Base-by-base conservation (phyloP, 2,329 filamentous ascomycete species). In the Talaromyces rugulosus region DNA sequence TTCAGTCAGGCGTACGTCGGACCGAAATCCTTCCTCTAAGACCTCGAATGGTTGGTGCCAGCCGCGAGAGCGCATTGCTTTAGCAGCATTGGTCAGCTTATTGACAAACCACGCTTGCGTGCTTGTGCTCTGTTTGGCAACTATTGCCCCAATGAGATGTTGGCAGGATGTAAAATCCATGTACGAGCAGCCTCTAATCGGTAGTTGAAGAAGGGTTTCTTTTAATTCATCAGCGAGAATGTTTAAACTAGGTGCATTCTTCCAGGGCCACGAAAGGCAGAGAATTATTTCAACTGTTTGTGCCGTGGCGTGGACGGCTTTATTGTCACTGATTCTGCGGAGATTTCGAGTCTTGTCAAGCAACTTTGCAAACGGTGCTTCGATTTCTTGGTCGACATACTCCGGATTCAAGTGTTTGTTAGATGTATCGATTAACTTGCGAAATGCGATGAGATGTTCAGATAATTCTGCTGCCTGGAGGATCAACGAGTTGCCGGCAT, bases 131-230 rank as follows among this genome's bases (percentile, higher is more conserved):
- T 63, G 27, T 4, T 63, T 58, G 11, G 69, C 64, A 36, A 66
- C 65, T 8, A 71, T 58, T 9, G 69, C 67, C 18, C 69, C 68
- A 23, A 71, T 44, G 54, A 71, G 66, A 52, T 68, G 56, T 18
- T 62, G 63, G 56, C 65, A 69, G 9, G 64, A 68, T 11, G 69
- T 71, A 18, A 71, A 52, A 47, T 69, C 64, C 66, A 66, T 66
- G 27, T 65, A 68, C 16, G 61, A 61, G 31, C 69, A 71, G 1
- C 64, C 61, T 33, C 63, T 64, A 11, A 67, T 53, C 12, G 58
- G 66, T 1, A 63, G 56, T 23, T 58, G 52, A 16, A 51, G 47
- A 12, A 68, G 58, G 3, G 64, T 51, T 27, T 63, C 56, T 63
- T 66, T 64, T 28, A 71, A 59, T 31, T 69, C 62, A 4, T 61